A percentile compares a stretch with the other conserved stretches of the same genome.
These are phyloP conservation scores for Golubevia sp. DNA, from an alignment of 1,284 basidiomycete species.

Conservation along the genomic window DNA sequence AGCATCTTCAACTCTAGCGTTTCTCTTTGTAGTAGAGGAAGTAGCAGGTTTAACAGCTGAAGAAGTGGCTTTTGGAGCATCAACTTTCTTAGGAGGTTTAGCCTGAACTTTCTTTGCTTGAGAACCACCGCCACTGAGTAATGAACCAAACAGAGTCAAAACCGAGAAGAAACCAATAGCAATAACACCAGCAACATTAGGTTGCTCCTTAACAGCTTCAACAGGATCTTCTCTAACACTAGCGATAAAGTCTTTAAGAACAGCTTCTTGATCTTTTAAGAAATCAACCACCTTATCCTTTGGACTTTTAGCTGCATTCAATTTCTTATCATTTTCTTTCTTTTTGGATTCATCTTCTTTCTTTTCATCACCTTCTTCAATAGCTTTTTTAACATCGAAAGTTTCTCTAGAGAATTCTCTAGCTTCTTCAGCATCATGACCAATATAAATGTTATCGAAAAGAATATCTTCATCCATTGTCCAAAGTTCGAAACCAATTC, in stretches of 20 bases:
- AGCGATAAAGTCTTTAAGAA: constrained; percentile 29
- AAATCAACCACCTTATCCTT: constrained; percentile 15
- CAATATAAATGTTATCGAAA: constrained; percentile 60
- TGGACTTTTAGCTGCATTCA: constrained; percentile 20
- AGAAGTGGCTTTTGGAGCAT: constrained; percentile 21
- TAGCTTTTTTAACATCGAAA: constrained; percentile 45
- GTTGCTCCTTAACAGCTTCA: constrained; percentile 44
- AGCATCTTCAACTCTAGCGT: background rate
- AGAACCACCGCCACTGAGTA: constrained; percentile 25
- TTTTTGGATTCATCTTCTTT: constrained; percentile 7
- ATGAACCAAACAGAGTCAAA: constrained; percentile 33
- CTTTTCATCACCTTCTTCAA: constrained; percentile 49
- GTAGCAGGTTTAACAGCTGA: constrained; percentile 13
- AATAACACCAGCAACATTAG: constrained; percentile 40
- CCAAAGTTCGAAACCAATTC: constrained; percentile 59
- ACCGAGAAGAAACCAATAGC: constrained; percentile 40
- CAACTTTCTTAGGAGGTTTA: constrained; percentile 22
- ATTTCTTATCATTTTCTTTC: constrained; percentile 11
- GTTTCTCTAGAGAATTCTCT: constrained; percentile 46
- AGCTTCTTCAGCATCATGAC: constrained; percentile 48
- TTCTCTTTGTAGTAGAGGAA: background rate
- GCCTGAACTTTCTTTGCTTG: constrained; percentile 37
- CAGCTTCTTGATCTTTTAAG: constrained; percentile 22
- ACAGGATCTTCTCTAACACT: constrained; percentile 34
- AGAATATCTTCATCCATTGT: constrained; percentile 59